phyloP scores from a whole-genome alignment of 208 protist species.

The Acanthamoeba triangularis region DNA sequence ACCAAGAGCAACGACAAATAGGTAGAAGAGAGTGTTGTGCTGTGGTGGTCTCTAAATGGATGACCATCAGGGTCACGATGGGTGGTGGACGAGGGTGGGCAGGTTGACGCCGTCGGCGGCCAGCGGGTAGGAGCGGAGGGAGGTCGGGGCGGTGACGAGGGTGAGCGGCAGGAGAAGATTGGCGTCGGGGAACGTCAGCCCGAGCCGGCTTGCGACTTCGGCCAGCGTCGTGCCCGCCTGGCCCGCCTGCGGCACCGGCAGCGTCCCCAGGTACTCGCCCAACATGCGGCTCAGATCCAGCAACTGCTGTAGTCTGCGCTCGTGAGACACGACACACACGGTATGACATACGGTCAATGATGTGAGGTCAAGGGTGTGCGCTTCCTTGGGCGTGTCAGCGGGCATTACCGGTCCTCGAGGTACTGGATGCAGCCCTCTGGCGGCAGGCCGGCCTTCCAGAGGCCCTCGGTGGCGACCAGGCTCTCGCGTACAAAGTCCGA shows the following conservation, averaged over 20 bases:
- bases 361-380: no score
- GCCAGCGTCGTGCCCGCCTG: background rate
- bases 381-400: no score
- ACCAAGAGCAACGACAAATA: no score
- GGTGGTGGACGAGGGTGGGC: background rate
- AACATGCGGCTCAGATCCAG: constrained; percentile 24
- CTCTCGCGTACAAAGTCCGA: constrained; percentile 33
- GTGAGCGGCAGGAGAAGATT: background rate
- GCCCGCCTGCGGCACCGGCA: background rate
- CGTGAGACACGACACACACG: background rate
- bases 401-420: background rate
- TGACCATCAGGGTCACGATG: no score
- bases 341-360: no score
- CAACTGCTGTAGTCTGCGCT: constrained; percentile 7
- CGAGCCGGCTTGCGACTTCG: background rate
- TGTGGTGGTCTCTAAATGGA: no score
- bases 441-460: constrained; percentile 12
- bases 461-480: background rate
- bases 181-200: background rate
- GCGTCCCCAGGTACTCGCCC: background rate
- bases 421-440: constrained; percentile 21
- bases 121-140: background rate
- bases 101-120: background rate
- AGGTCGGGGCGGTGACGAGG: background rate
- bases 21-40: no score